Evolutionary conservation across 2,329 filamentous ascomycete species (phyloP).

Genomic region (Zalaria sp.): DNA sequence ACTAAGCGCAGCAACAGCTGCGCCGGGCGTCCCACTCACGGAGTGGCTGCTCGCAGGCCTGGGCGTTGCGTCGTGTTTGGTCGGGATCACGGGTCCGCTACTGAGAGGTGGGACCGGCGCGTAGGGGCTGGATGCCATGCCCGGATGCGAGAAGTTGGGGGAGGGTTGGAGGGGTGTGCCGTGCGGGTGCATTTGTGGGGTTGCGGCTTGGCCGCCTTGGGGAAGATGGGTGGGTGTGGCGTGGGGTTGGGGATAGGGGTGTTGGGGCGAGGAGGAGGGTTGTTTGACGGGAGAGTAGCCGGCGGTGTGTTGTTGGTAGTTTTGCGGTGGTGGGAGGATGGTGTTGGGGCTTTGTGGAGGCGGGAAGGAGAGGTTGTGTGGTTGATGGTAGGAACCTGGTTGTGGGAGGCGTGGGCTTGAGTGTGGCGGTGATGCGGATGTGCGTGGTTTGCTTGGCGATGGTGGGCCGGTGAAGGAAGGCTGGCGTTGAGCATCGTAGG

Average conservation of each 20-base stretch:
- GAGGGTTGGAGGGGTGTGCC: conserved; percentile 2
- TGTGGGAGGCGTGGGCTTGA: conserved; percentile 7
- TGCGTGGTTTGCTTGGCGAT: conserved; percentile 12
- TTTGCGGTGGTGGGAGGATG: conserved; percentile 14
- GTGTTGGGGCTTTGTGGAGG: conserved; percentile 14
- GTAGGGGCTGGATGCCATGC: conserved; percentile 1
- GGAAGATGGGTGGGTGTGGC: conserved; percentile 2
- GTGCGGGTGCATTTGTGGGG: conserved; percentile 2
- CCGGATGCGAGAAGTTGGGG: conserved; percentile 5
- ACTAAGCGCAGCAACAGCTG: background rate
- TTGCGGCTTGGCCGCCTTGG: background rate
- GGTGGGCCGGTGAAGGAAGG: conserved; percentile 16
- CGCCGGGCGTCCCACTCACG: background rate
- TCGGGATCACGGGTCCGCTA: conserved; percentile 2
- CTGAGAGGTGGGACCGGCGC: conserved; percentile 3
- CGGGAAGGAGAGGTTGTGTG: conserved; percentile 5
- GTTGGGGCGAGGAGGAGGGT: conserved; percentile 12
- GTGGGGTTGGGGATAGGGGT: background rate
- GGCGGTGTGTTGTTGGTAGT: conserved; percentile 6
- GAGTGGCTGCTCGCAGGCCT: background rate
- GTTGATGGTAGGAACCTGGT: conserved; percentile 6
- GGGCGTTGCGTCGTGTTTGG: background rate
- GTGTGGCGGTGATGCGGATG: conserved; percentile 8
- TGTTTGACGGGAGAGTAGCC: conserved; percentile 16
- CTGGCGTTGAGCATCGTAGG: conserved; percentile 3